A percentile compares a stretch with the other conserved stretches of the same genome.
phyloP scores from a whole-genome alignment of 768 basidiomycete species.

The Serpula lacrymans region DNA sequence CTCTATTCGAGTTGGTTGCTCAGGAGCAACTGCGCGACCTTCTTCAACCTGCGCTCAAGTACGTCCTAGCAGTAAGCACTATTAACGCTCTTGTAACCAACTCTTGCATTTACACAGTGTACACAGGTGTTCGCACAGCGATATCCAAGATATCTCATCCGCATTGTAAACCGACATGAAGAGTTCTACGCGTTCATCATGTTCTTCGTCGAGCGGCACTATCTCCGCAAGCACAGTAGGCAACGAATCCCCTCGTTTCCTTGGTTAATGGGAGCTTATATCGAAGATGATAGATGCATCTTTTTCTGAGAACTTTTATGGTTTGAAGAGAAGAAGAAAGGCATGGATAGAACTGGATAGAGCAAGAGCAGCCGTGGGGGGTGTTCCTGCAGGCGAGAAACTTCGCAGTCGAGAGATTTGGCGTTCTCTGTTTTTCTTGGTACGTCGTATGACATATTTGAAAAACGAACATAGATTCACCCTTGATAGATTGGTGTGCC shows the following conservation, averaged over 20 bases:
- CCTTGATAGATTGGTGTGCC: slow-evolving; percentile 69
- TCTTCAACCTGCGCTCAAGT: slow-evolving; percentile 92
- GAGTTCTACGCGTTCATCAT: slow-evolving; percentile 91
- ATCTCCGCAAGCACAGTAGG: slow-evolving; percentile 83
- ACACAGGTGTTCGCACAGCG: slow-evolving; percentile 88
- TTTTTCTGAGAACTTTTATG: slow-evolving; percentile 96
- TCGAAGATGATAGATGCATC: slow-evolving; percentile 87
- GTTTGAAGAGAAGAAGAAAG: slow-evolving; percentile 73
- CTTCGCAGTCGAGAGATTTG: slow-evolving; percentile 66
- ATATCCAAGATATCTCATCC: slow-evolving; percentile 89
- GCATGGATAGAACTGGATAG: slow-evolving; percentile 71
- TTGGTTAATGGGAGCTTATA: background rate
- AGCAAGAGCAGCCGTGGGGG: slow-evolving; percentile 62
- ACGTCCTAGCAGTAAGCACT: slow-evolving; percentile 78
- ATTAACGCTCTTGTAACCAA: background rate
- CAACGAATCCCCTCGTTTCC: slow-evolving; percentile 6
- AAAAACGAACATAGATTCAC: background rate
- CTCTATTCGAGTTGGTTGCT: slow-evolving; percentile 87
- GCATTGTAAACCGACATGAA: slow-evolving; percentile 91
- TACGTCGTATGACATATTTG: slow-evolving; percentile 33
- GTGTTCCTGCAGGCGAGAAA: slow-evolving; percentile 60
- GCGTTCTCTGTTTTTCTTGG: slow-evolving; percentile 78
- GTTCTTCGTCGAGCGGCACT: slow-evolving; percentile 87
- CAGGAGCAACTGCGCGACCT: slow-evolving; percentile 92
- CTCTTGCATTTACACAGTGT: slow-evolving; percentile 3